Base-by-base conservation (phyloP, 2,329 filamentous ascomycete genomes). In the Paraphaeosphaeria minitans region DNA sequence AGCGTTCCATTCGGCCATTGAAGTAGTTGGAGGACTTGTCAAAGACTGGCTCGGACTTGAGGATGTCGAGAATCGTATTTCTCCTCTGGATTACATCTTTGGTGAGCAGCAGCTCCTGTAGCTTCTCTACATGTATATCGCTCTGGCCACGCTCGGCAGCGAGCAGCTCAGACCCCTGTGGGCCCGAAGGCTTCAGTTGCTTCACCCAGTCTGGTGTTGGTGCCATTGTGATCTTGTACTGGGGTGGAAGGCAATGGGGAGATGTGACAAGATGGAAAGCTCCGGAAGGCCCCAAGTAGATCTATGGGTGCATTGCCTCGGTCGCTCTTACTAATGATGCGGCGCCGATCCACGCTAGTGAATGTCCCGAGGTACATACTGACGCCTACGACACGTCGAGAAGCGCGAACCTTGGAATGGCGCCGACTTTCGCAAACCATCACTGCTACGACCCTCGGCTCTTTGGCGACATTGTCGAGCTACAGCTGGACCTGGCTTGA, bases 21-120 rank as follows among this genome's bases (percentile, higher is more conserved):
- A 90, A 91, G 78, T 92, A 91, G 73, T 92, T 92, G 64, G 89
- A 87, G 3, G 87, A 87, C 79, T 93, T 93, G 77, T 93, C 88
- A 66, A 93, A 93, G 57, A 92, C 83, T 53, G 85, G 84, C 58
- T 93, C 89, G 0, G 82, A 74, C 66, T 87, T 80, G 5, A 93
- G 82, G n/a, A 91, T 82, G 49, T 83, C 78, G 6, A 92, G 78
- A 29, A 93, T 82, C 24, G 79, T 79, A 1, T 84, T 77, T 67
- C 88, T 87, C 45, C 84, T 81, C 57, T 87, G 81, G 12, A 92
- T 80, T 5, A 82, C 81, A 58, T 88, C 83, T 67, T 86, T 85
- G 22, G 88, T 89, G 75, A 90, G 89, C 48, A 93, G 81, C 68
- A 91, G 87, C 53, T 85, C 81, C 48, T 88, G 85, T 9, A 93